Evolutionary conservation across 2,329 filamentous ascomycete species (phyloP), one percentile per base, ranked within the genome.

Genomic region (Cladophialophora immunda): DNA sequence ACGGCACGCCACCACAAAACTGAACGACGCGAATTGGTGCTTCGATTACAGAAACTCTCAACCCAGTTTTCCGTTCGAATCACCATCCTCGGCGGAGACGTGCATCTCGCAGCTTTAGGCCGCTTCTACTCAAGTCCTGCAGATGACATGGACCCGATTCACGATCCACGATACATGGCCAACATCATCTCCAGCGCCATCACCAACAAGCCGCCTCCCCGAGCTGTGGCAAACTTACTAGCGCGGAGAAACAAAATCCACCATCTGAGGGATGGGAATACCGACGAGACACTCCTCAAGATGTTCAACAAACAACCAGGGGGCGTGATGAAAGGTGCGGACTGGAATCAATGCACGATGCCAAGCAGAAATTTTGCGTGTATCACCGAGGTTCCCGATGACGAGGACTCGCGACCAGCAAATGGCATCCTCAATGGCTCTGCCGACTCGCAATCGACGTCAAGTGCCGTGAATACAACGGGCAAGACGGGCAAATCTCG

Each of bases 1-100:
- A 97, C 94, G 1, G 92, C 94, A 5, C 89, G 89, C 69, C 93
- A 93, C 58, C 94, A 98, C 84, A 98, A 97, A 80, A 86, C 87
- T 67, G 94, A 98, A 83, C 91, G 94, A 53, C 89, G 89, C 64
- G 84, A 88, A 45, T 83, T 98, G 52, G 77, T 94, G 81, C 73
- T 91, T 79, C 76, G 87, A 77, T 75, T 92, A 58, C 85, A 97
- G 72, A 78, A 82, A 22, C 78, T 89, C 34, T 79, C 87, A 11
- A 84, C 85, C 70, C 77, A 83, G 66, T 79, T 87, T 76, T 84
- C 81, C 8, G 80, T 87, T 13, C 86, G 87, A 19, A 79, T 90
- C 58, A 86, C 86, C 11, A 89, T 90, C 57, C 83, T 90, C 0
- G 83, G 87, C 45, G 88, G 88, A 30, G 88, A 90, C 69, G 88